Base-by-base conservation (phyloP, 2,329 filamentous ascomycete genomes). In the Zarea fungicola region DNA sequence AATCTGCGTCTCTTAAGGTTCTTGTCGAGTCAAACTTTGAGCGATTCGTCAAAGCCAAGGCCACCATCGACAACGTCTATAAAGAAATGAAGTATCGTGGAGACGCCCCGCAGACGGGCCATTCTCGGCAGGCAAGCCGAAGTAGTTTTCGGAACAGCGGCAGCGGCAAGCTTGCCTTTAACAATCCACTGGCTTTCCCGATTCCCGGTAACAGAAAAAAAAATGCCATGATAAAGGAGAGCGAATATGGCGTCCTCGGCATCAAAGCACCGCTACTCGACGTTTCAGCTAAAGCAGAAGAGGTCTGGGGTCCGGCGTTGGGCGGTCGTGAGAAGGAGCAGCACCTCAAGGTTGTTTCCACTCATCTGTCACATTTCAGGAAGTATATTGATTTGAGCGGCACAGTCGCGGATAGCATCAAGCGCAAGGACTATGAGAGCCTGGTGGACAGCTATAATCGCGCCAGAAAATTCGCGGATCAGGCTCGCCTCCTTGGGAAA, bases 11-110 rank as follows among this genome's bases (percentile, higher is more conserved):
- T 4, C 78, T 99, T 53, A 99, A 99, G 65, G 87, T 95, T 10
- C 78, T 99, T 16, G 93, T 99, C 21, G 93, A 99, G 67, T 92
- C 89, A 55, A 99, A 99, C 65, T 99, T 99, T 63, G 95, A 99
- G 68, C 86, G 92, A 56, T 99, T 99, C 71, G 93, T 99, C 49
- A 86, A 89, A 54, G 93, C 93, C 36, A 99, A 99, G 67, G 89
- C 92, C 16, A 97, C 92, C 7, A 97, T 99, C 60, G 93, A 99
- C 70, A 95, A 95, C 69, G 93, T 99, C 45, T 99, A 99, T 70
- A 95, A 85, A 54, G 93, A 99, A 67, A 99, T 99, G 93, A 96
- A 81, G 76, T 91, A 74, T 56, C 75, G 79, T 40, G 82, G 82
- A 10, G 71, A 65, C 19, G 81, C 84, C 40, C 61, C 69, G 7